Evolutionary conservation across 306 rosid species (phyloP).

Genomic region (Vigna mungo): DNA sequence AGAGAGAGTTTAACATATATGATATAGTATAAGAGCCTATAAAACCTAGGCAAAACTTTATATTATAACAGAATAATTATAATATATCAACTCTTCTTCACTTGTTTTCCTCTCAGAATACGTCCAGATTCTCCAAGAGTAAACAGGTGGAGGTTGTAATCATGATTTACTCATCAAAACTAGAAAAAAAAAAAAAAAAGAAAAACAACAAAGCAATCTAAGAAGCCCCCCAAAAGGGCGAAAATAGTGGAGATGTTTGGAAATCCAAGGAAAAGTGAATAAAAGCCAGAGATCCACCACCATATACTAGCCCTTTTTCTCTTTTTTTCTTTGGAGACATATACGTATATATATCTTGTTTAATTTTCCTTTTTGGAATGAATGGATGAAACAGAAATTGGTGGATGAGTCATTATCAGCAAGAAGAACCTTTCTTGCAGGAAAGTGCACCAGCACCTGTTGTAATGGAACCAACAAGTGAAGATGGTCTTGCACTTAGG

Average conservation of each 20-base stretch:
- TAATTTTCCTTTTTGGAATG: slow-evolving; percentile 5
- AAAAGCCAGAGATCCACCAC: slow-evolving; percentile 34
- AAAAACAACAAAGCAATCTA: slow-evolving; percentile 42
- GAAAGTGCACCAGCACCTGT: slow-evolving; percentile 66
- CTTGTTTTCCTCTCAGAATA: slow-evolving; percentile 49
- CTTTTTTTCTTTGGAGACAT: neutral
- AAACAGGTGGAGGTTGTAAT: slow-evolving; percentile 80
- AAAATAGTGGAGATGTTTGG: slow-evolving; percentile 35
- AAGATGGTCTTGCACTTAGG: slow-evolving; percentile 87
- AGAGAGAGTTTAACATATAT: neutral
- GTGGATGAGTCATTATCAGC: slow-evolving; percentile 54
- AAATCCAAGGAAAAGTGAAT: slow-evolving; percentile 32
- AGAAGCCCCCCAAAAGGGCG: slow-evolving; percentile 4
- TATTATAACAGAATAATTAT: slow-evolving; percentile 33
- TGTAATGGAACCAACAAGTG: slow-evolving; percentile 79
- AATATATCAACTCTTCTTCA: slow-evolving; percentile 81
- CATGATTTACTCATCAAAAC: slow-evolving; percentile 28
- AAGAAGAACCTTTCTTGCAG: slow-evolving; percentile 79
- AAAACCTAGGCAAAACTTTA: slow-evolving; percentile 5
- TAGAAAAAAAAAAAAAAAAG: neutral
- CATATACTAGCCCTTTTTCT: slow-evolving; percentile 3
- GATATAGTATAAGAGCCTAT: neutral
- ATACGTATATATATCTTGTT: neutral
- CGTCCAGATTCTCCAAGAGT: slow-evolving; percentile 58
- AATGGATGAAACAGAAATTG: slow-evolving; percentile 21